These are phyloP conservation scores for Aspergillus fijiensis DNA, from an alignment of 2,329 filamentous ascomycete species.

Conservation along the genomic window DNA sequence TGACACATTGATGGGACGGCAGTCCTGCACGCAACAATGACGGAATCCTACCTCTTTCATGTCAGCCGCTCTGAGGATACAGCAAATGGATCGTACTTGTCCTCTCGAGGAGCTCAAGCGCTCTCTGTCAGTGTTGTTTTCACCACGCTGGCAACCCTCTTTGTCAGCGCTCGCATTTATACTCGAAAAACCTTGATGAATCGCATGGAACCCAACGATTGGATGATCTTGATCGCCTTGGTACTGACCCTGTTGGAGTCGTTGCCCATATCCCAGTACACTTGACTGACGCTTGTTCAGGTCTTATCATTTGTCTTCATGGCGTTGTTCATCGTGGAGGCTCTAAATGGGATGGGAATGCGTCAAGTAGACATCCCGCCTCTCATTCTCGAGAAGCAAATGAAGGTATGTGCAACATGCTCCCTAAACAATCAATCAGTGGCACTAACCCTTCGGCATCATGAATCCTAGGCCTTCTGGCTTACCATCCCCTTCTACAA, in stretches of 20 bases:
- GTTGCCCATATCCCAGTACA: not conserved
- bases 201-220: constrained; percentile 38
- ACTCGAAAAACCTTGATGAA: constrained; percentile 33
- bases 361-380: constrained; percentile 33
- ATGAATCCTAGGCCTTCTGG: constrained; percentile 34
- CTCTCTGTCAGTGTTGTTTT: constrained; percentile 34
- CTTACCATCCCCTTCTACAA: constrained; percentile 42
- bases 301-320: constrained; percentile 36
- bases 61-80: constrained; percentile 20
- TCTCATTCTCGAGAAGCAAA: constrained; percentile 28
- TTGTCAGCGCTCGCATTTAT: constrained; percentile 34
- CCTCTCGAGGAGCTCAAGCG: constrained; percentile 26
- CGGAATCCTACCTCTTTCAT: constrained; percentile 15
- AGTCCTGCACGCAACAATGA: constrained; percentile 18
- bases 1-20: not conserved
- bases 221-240: constrained; percentile 37
- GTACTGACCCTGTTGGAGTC: constrained; percentile 19
- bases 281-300: constrained; percentile 17
- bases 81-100: constrained; percentile 21
- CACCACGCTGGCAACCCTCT: constrained; percentile 29
- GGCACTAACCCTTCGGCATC: not conserved
- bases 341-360: constrained; percentile 38
- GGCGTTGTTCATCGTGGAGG: constrained; percentile 35
- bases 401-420: constrained; percentile 28
- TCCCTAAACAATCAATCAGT: not conserved